These are phyloP conservation scores for Phytophthora tubulina DNA, from an alignment of 352 stramenopile genomes.

Conservation along the genomic window DNA sequence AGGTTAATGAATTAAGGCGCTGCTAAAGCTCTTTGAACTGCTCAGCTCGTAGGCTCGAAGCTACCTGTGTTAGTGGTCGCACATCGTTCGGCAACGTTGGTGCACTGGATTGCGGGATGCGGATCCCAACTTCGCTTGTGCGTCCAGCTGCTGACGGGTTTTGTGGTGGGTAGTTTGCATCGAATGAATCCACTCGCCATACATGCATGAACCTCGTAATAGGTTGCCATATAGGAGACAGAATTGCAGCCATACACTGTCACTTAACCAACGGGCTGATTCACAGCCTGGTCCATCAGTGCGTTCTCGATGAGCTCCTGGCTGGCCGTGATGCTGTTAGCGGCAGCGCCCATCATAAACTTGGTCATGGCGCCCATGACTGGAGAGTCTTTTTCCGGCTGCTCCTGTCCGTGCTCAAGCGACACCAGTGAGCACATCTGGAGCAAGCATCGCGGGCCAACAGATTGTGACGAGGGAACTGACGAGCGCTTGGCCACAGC, in stretches of 20 bases:
- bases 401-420: conserved; percentile 40
- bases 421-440: conserved; percentile 58
- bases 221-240: neutral
- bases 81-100: neutral
- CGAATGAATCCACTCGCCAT: conserved; percentile 5
- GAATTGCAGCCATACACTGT: neutral
- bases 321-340: conserved; percentile 44
- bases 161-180: neutral
- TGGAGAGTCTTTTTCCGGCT: conserved; percentile 39
- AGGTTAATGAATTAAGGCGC: too few species aligned
- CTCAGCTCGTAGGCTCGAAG: neutral
- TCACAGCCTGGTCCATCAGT: conserved; percentile 43
- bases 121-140: neutral
- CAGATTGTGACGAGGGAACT: conserved; percentile 27
- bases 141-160: too few species aligned
- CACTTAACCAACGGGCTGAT: conserved; percentile 17
- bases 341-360: conserved; percentile 49
- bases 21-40: neutral
- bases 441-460: conserved; percentile 49
- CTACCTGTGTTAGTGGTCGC: neutral
- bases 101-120: neutral
- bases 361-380: conserved; percentile 50
- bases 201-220: conserved; percentile 1
- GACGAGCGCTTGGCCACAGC: conserved; percentile 42
- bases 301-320: conserved; percentile 53